These are phyloP conservation scores for Podila verticillata DNA, from an alignment of 192 early-diverging fungal species.

Conservation along the genomic window DNA sequence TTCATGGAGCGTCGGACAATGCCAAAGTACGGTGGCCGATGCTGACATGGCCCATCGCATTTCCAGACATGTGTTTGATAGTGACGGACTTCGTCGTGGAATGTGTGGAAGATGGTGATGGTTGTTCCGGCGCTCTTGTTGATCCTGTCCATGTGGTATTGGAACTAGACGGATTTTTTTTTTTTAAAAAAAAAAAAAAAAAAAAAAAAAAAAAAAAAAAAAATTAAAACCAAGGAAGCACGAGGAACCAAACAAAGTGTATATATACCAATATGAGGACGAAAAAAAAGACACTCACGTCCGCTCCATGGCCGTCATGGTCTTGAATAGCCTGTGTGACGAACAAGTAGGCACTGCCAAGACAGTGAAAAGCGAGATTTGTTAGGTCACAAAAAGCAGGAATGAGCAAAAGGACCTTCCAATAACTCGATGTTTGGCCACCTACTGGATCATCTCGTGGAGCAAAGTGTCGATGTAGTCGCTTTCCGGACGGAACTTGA, in stretches of 20 bases:
- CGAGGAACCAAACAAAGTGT: not conserved
- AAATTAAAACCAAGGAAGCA: not conserved
- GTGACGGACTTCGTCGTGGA: constrained; percentile 72
- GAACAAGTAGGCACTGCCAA: constrained; percentile 65
- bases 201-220: not conserved
- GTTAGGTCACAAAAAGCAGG: not conserved
- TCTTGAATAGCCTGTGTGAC: constrained; percentile 62
- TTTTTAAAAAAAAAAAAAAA: no score
- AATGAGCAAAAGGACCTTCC: not conserved
- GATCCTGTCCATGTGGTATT: constrained; percentile 61
- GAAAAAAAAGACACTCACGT: constrained; percentile 8
- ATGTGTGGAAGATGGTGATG: constrained; percentile 75
- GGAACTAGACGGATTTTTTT: no score
- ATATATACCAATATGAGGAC: no score
- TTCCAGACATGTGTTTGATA: constrained; percentile 76
- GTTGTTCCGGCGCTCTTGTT: constrained; percentile 59
- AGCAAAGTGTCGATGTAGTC: constrained; percentile 74
- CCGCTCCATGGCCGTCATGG: constrained; percentile 70
- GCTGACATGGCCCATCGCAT: constrained; percentile 67
- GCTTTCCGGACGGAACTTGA: constrained; percentile 67
- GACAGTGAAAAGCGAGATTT: not conserved
- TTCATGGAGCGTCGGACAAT: constrained; percentile 71
- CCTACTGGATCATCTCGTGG: constrained; percentile 76
- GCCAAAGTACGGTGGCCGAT: constrained; percentile 67
- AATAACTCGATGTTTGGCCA: not conserved